Base-by-base conservation (phyloP, 345 rosid genomes). In the Eucalyptus leucophloia region DNA sequence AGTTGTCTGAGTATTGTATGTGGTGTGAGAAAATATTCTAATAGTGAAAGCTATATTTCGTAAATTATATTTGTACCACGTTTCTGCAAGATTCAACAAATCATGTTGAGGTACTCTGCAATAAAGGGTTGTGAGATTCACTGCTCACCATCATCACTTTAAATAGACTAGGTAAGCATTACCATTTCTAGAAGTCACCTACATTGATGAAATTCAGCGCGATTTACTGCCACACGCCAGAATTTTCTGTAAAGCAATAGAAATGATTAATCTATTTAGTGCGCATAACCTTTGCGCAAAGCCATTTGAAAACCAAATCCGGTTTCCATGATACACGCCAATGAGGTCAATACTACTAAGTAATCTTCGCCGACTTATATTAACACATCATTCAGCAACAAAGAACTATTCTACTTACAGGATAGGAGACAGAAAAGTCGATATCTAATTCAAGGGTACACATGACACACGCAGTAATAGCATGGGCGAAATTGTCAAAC, bases 121-220 rank as follows among this genome's bases (percentile, higher is more conserved):
- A 93, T 96, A 89, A 97, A 98, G 50, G 50, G 19, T 21, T 58
- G 90, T 37, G 87, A 83, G 50, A 87, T 54, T 40, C 32, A 28
- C 49, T 12, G 23, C 67, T 87, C 54, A 87, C 45, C 50, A 80
- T 86, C 62, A 88, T 89, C 83, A 90, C 81, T 69, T 69, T 69
- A 69, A 32, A n/a, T n/a, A 49, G 87, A 86, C 58, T 17, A 86
- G 87, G 13, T 69, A 44, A 86, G 87, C 87, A 49, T 49, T 86
- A 30, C 42, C 42, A 69, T 69, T 32, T 34, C 24, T 34, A 69
- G 81, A 69, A 17, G 42, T 69, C 24, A 32, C 12, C 81, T 69
- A 69, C 81, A 69, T 18, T 9, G 81, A 49, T 49, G 50, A 49
- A 49, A 49, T 49, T 49, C 50, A 49, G 50, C 15, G 16, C 50